Base-by-base conservation (phyloP, 495 filamentous ascomycete genomes). In the Aspergillus asperescens region DNA sequence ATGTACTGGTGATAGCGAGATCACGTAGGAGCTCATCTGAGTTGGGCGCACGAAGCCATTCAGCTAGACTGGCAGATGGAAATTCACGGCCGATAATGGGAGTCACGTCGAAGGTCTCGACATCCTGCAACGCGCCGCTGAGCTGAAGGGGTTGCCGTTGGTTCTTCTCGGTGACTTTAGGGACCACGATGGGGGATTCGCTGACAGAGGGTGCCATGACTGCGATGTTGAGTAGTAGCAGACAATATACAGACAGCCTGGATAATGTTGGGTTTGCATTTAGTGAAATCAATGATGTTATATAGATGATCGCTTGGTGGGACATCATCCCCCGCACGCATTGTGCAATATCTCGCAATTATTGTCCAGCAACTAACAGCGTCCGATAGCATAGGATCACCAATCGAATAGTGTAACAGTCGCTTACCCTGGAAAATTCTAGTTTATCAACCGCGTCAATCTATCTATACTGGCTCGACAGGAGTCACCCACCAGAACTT, bases 21-120 rank as follows among this genome's bases (percentile, higher is more conserved):
- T 86, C 83, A 6, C 71, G 69, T 18, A 86, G 63, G 2, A 86
- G 56, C 32, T 79, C 61, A 46, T 82, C 79, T 25, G 52, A 15
- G 6, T 58, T 19, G 31, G 84, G 80, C 0, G 79, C 72, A 19
- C 74, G 61, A 15, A 85, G 68, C 54, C 71, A 69, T 5, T 81
- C 72, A 3, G 69, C 71, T 6, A 87, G 58, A 39, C 83, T 74
- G 12, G 77, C 69, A 12, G 73, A 66, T 18, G 64, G 53, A 54
- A 73, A 86, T 56, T 86, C 83, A n/a, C 71, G 69, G 12, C 83
- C 84, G 50, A 86, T 82, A 6, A 81, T 62, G 0, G 81, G 80
- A 2, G 82, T 86, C 7, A 79, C 59, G 31, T 86, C 83, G 41
- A 75, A 70, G 18, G 68, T 62, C 44, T 76, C 55, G 56, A 74